phyloP scores from a whole-genome alignment of 441 rosid genomes.

The Erysimum pusillum region DNA sequence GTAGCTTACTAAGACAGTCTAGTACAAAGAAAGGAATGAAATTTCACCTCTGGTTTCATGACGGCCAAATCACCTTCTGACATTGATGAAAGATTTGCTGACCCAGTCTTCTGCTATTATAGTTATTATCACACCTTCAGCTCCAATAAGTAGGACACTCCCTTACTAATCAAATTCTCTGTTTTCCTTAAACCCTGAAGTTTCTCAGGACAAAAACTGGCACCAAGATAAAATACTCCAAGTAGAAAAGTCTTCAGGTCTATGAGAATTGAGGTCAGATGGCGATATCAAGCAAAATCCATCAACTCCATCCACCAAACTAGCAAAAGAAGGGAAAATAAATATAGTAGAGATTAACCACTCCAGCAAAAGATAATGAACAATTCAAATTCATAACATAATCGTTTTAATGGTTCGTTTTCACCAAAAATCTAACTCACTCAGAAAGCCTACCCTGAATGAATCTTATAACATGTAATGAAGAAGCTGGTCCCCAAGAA shows the following conservation, averaged over 20 bases:
- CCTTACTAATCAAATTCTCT: conserved; percentile 18
- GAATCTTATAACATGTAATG: neutral
- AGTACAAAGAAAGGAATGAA: neutral
- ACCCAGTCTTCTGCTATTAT: conserved; percentile 32
- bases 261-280: conserved; percentile 43
- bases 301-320: conserved; percentile 42
- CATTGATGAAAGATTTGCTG: conserved; percentile 51
- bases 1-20: conserved; percentile 10
- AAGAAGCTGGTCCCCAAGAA: neutral
- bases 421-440: neutral
- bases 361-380: conserved; percentile 18
- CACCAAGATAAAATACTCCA: conserved; percentile 15
- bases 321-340: conserved; percentile 30
- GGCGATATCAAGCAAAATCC: conserved; percentile 18
- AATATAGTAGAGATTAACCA: conserved; percentile 5
- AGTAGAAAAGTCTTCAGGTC: conserved; percentile 34
- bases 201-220: conserved; percentile 37
- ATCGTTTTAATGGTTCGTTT: neutral
- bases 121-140: conserved; percentile 21
- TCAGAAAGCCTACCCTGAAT: neutral
- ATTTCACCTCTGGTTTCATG: conserved; percentile 67
- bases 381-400: neutral
- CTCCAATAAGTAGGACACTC: conserved; percentile 35
- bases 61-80: conserved; percentile 71
- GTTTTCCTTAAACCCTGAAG: conserved; percentile 19